Base-by-base conservation (phyloP, 2,329 filamentous ascomycete species). In the Pyrenochaeta sp. region DNA sequence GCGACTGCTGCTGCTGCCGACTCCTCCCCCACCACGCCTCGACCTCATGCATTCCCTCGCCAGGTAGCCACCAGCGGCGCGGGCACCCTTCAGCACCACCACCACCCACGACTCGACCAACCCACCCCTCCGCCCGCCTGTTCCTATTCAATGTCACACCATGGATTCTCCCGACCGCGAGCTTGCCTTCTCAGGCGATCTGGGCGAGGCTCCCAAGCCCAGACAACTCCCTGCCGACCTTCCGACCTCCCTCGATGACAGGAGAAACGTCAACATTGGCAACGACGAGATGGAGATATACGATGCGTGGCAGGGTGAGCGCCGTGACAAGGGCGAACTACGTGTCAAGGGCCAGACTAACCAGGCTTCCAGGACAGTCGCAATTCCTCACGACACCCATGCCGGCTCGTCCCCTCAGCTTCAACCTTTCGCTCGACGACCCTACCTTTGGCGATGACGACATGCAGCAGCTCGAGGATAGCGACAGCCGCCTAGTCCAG, bases 251-350 rank as follows among this genome's bases (percentile, higher is more conserved):
- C 82, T 99, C 41, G 88, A 99, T 71, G 94, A 99, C 76, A 85
- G 94, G 48, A 83, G 86, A 59, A 81, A 88, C 22, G 82, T 85
- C 3, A 79, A 72, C 32, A 84, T 86, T 51, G 82, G 86, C 53
- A 81, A 88, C 42, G 80, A 81, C 26, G 94, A 97, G 78, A 96
- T 92, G 27, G 94, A 97, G 78, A 90, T 96, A 77, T 99, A 97
- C 72, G 94, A 99, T 81, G 94, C 90, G 59, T 99, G 94, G 94
- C 91, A 97, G 86, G 93, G 93, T 87, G 71, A 68, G 79, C 56
- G 41, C 80, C 27, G n/a, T 7, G 34, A 29, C 40, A 40, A 46
- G 48, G 47, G 14, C 42, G 9, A n/a, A n/a, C n/a, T n/a, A 26
- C 36, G 35, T 17, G 30, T 26, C 20, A 35, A 11, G 4, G 13